Conservation (phyloP, 805 yeast species). For the Suhomyces canberraensis region DNA sequence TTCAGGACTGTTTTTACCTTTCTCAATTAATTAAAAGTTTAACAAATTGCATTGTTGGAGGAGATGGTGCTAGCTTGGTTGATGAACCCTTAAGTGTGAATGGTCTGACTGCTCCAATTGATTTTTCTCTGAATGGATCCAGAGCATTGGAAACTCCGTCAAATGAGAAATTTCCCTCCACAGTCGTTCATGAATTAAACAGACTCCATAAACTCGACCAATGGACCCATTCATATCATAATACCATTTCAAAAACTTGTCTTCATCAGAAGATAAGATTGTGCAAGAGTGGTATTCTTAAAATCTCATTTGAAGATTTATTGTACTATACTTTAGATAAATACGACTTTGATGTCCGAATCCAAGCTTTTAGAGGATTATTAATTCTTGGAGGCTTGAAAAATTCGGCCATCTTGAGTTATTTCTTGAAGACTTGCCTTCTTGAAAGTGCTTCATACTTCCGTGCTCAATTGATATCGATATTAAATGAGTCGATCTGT, state of each 20-base stretch:
- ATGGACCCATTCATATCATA: slow-evolving; percentile 77
- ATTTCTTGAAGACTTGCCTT: slow-evolving; percentile 55
- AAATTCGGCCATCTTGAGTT: slow-evolving; percentile 56
- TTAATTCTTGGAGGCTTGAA: slow-evolving; percentile 75
- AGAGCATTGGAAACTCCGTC: not conserved
- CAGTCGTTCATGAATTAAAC: slow-evolving; percentile 60
- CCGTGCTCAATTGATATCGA: slow-evolving; percentile 45
- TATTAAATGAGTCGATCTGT: slow-evolving; percentile 54
- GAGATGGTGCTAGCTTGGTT: slow-evolving; percentile 8
- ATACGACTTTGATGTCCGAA: slow-evolving; percentile 51
- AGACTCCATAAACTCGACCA: slow-evolving; percentile 77
- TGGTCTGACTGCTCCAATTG: not conserved
- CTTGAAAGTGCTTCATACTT: slow-evolving; percentile 54
- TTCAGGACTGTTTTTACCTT: slow-evolving; percentile 68
- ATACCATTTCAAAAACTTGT: slow-evolving; percentile 52
- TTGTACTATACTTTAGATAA: slow-evolving; percentile 48
- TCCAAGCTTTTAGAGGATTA: slow-evolving; percentile 68
- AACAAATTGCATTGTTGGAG: slow-evolving; percentile 30
- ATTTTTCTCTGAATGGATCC: not conserved
- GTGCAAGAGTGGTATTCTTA: slow-evolving; percentile 51
- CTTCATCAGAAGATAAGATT: slow-evolving; percentile 58
- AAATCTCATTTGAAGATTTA: slow-evolving; percentile 52
- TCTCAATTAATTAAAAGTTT: slow-evolving; percentile 55
- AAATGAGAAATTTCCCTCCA: slow-evolving; percentile 18
- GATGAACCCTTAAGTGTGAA: not conserved